A percentile compares a stretch with the other conserved stretches of the same genome.
These are phyloP conservation scores for Acer negundo DNA, from an alignment of 345 rosid genomes.

Conservation along the genomic window DNA sequence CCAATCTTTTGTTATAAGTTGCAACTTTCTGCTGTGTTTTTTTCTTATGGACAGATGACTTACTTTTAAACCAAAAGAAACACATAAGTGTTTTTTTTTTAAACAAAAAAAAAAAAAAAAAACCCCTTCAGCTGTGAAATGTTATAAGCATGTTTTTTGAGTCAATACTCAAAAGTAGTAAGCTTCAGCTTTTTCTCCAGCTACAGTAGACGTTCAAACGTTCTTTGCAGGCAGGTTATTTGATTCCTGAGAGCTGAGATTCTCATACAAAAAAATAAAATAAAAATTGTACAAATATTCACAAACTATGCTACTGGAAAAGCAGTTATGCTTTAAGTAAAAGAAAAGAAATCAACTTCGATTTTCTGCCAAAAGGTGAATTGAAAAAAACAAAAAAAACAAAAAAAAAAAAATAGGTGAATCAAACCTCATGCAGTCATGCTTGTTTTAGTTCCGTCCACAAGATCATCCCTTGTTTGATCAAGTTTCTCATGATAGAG, in stretches of 20 bases:
- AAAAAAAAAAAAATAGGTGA: too few species aligned
- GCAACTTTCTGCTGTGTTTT: not conserved
- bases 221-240: not conserved
- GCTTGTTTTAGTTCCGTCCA: conserved; percentile 6
- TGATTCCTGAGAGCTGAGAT: conserved; percentile 7
- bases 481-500: not conserved
- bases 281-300: conserved; percentile 1
- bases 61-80: not conserved
- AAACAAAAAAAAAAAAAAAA: too few species aligned
- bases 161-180: too few species aligned
- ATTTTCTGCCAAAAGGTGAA: too few species aligned
- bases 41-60: not conserved
- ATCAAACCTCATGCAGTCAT: not conserved
- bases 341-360: too few species aligned
- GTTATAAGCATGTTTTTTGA: too few species aligned
- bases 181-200: not conserved
- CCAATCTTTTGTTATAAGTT: not conserved
- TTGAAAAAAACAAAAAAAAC: not conserved
- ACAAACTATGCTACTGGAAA: not conserved
- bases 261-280: not conserved
- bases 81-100: not conserved
- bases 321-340: not conserved
- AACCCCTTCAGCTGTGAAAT: too few species aligned
- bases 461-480: not conserved
- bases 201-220: not conserved